These are phyloP conservation scores for Alternaria sp. DNA, from an alignment of 2,329 filamentous ascomycete species.

Conservation along the genomic window DNA sequence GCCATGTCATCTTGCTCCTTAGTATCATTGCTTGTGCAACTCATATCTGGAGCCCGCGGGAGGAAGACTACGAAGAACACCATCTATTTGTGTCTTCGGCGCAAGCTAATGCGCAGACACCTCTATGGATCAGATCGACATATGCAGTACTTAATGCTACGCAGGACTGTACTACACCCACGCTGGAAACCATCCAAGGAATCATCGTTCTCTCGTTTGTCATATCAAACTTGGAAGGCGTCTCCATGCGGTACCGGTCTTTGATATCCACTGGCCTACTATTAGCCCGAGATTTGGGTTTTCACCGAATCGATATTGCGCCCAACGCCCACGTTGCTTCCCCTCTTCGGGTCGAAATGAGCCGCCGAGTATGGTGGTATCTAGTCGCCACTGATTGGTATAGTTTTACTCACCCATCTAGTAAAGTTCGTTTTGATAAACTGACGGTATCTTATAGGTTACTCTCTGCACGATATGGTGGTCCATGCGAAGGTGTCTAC, in stretches of 20 bases:
- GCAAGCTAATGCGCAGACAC: constrained; percentile 16
- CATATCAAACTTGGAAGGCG: constrained; percentile 49
- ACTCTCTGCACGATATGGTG: constrained; percentile 1
- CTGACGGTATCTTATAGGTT: neutral
- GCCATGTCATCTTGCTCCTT: neutral
- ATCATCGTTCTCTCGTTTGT: constrained; percentile 49
- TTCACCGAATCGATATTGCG: constrained; percentile 26
- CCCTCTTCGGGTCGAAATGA: constrained; percentile 47
- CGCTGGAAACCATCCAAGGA: constrained; percentile 48
- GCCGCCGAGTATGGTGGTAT: constrained; percentile 56
- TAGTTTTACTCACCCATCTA: neutral
- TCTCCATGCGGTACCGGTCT: constrained; percentile 45
- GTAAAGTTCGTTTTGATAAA: neutral
- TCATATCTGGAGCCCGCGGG: neutral
- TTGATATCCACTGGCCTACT: constrained; percentile 46
- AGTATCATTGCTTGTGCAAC: constrained; percentile 5
- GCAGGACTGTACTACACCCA: neutral
- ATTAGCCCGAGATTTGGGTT: constrained; percentile 29
- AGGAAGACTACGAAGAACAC: neutral
- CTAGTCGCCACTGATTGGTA: constrained; percentile 32
- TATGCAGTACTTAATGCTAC: neutral
- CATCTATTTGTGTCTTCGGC: constrained; percentile 2
- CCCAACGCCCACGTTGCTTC: constrained; percentile 16
- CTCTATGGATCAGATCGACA: constrained; percentile 32
- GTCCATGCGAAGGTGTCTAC: neutral